A percentile compares a stretch with the other conserved stretches of the same genome.
phyloP scores from a whole-genome alignment of 352 stramenopile species.

The Peronospora farinosa region DNA sequence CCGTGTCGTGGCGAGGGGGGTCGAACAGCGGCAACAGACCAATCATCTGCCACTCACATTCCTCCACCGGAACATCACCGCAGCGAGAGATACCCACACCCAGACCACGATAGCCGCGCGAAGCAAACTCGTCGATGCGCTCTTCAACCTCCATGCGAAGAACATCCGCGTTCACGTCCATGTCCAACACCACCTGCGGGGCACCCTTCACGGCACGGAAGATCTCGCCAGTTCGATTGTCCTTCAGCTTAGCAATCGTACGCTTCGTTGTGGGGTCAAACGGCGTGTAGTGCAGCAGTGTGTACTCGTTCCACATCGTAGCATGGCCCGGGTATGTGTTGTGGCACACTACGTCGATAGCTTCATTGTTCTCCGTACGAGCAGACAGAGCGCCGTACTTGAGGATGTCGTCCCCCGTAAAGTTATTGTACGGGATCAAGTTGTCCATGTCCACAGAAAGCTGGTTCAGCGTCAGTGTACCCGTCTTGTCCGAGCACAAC shows the following conservation, averaged over 20 bases:
- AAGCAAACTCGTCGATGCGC: slow-evolving; percentile 77
- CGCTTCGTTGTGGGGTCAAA: slow-evolving; percentile 86
- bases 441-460: slow-evolving; percentile 91
- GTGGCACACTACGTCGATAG: slow-evolving; percentile 66
- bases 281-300: slow-evolving; percentile 71
- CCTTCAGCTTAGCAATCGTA: slow-evolving; percentile 86
- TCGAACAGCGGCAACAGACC: slow-evolving; percentile 91
- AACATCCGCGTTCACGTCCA: slow-evolving; percentile 55
- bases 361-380: slow-evolving; percentile 71
- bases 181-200: slow-evolving; percentile 86
- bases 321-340: slow-evolving; percentile 75
- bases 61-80: slow-evolving; percentile 57
- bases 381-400: slow-evolving; percentile 55
- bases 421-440: slow-evolving; percentile 70
- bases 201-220: slow-evolving; percentile 91
- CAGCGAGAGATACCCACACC: slow-evolving; percentile 53
- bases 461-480: slow-evolving; percentile 92
- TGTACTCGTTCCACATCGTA: slow-evolving; percentile 75
- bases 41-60: slow-evolving; percentile 89
- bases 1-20: slow-evolving; percentile 89
- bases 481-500: slow-evolving; percentile 93
- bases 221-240: slow-evolving; percentile 74
- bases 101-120: slow-evolving; percentile 60
- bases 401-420: slow-evolving; percentile 49
- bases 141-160: slow-evolving; percentile 65